Evolutionary conservation across 2,329 filamentous ascomycete genomes (phyloP).

Genomic region (Annulohypoxylon truncatum): DNA sequence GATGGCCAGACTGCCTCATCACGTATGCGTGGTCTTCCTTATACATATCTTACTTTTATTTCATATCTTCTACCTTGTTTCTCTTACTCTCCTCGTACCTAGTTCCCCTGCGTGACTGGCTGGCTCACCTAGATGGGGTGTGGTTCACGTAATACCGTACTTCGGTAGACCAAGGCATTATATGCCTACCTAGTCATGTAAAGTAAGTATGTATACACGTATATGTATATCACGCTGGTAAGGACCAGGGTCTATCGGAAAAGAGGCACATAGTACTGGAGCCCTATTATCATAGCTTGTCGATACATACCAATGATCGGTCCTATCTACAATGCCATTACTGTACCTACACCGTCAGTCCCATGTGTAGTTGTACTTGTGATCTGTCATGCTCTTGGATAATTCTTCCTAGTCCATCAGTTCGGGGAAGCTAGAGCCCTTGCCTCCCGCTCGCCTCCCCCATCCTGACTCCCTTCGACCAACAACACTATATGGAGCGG

Average conservation of each 20-base stretch:
- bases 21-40: constrained; percentile 19
- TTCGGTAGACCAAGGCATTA: constrained; percentile 19
- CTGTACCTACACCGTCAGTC: constrained; percentile 18
- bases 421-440: constrained; percentile 31
- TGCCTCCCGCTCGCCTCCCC: constrained; percentile 29
- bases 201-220: neutral
- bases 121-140: constrained; percentile 17
- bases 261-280: constrained; percentile 24
- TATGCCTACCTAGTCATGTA: constrained; percentile 9
- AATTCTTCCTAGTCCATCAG: constrained; percentile 9
- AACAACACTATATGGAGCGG: constrained; percentile 51
- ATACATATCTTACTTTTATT: constrained; percentile 9
- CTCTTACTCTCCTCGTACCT: neutral
- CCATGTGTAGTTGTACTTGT: constrained; percentile 15
- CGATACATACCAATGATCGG: constrained; percentile 14
- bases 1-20: constrained; percentile 28
- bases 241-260: constrained; percentile 29
- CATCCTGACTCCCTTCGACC: constrained; percentile 33
- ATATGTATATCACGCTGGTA: constrained; percentile 10
- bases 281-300: constrained; percentile 31
- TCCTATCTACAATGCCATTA: neutral
- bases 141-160: constrained; percentile 7
- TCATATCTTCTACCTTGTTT: neutral
- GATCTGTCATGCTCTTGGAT: neutral
- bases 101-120: constrained; percentile 3